These are phyloP conservation scores for Eucalyptus fibrosa DNA, from an alignment of 345 rosid species.

Conservation along the genomic window DNA sequence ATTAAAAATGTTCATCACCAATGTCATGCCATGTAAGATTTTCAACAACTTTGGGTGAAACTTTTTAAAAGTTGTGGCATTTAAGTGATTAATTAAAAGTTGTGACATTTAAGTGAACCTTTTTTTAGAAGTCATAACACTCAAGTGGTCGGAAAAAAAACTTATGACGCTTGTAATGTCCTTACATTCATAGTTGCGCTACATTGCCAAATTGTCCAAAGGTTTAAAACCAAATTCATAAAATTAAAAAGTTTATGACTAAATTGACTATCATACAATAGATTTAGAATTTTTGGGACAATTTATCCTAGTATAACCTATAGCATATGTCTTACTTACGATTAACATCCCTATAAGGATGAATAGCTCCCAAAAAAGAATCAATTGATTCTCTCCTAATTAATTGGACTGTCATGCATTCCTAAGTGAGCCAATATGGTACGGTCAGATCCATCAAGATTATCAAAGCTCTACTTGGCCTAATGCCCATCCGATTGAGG, in stretches of 20 bases:
- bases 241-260: background rate
- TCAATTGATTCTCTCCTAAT: too few relatives aligned
- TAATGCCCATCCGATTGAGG: too few relatives aligned
- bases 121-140: background rate
- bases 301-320: background rate
- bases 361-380: too few relatives aligned
- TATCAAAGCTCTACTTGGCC: too few relatives aligned
- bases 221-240: background rate
- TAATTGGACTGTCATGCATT: too few relatives aligned
- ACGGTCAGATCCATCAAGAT: too few relatives aligned
- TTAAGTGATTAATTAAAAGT: background rate
- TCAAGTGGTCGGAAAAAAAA: background rate
- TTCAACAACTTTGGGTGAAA: background rate
- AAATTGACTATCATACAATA: fast-evolving
- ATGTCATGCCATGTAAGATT: background rate
- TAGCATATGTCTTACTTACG: background rate
- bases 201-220: fast-evolving
- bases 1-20: background rate
- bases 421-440: too few relatives aligned
- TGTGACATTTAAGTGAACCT: background rate
- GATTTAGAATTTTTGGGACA: background rate
- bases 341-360: background rate
- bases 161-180: background rate
- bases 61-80: background rate
- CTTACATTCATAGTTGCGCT: background rate